Evolutionary conservation across 202 grass and related monocot species (phyloP), one percentile per base, ranked within the genome.

Genomic region (Carex arenaria): DNA sequence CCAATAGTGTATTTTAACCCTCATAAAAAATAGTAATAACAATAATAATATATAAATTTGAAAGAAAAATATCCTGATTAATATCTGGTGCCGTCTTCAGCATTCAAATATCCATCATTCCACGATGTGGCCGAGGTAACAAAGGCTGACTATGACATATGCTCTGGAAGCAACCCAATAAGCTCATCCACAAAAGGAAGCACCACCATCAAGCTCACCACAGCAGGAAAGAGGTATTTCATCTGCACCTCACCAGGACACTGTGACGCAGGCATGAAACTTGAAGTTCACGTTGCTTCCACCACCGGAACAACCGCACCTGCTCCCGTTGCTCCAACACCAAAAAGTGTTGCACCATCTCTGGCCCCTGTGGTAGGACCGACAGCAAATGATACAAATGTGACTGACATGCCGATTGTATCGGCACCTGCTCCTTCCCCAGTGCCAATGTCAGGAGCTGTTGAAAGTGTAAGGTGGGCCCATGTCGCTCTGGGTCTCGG

Each of bases 231-330:
- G 79, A 78, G 85, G 71, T 91, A 90, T 84, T 97, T 97, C 91
- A 97, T 97, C 87, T 97, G 91, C 84, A 85, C 87, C 30, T 83
- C 64, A 57, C 82, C 91, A 8, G 91, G 85, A 1, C 94, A 97
- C 89, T 97, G 94, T 85, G 61, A 72, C 10, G 43, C 59, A 38
- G 91, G 93, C 13, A 97, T 97, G 93, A 97, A 97, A 83, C 84
- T 97, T 79, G 87, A 81, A 62, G 84, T 97, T n/a, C 56, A 89
- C 0, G 85, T 97, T 59, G 80, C 38, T 38, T 65, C 92, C 80
- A 79, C 83, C 60, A 60, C 93, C 1, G 61, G 78, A 0, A 78
- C 87, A 15, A 42, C 63, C 9, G 59, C 86, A 10, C 84, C 89
- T 63, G 83, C 87, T 78, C 87, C 89, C 0, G 15, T 23, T 70